Evolutionary conservation across 148 eudicot genomes (phyloP).

Genomic region (Beta vulgaris): DNA sequence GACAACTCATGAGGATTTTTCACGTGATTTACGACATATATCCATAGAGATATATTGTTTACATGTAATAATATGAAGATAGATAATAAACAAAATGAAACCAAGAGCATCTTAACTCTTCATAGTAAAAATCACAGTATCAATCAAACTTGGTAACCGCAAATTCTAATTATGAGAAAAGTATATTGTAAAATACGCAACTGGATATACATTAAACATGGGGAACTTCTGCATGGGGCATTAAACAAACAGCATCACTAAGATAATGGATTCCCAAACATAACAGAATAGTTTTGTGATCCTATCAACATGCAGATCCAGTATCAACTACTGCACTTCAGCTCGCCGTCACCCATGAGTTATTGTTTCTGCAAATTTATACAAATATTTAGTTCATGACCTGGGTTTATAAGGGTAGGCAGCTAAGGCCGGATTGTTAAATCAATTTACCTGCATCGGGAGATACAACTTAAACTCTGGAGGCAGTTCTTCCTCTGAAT

Average conservation of each 20-base stretch:
- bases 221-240: neutral
- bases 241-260: too few relatives aligned
- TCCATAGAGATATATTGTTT: too few relatives aligned
- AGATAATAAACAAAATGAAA: too few relatives aligned
- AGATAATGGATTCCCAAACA: too few relatives aligned
- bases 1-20: too few relatives aligned
- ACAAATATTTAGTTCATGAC: neutral
- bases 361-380: conserved; percentile 30
- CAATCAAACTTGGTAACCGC: neutral
- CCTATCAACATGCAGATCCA: conserved; percentile 1
- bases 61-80: too few relatives aligned
- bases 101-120: too few relatives aligned
- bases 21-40: too few relatives aligned
- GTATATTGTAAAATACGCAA: neutral
- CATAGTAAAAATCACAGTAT: neutral
- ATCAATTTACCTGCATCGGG: conserved; percentile 75
- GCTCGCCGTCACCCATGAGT: conserved; percentile 7
- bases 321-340: neutral
- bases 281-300: neutral
- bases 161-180: neutral
- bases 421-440: neutral
- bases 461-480: conserved; percentile 96
- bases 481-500: conserved; percentile 97
- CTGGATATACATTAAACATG: neutral
- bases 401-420: neutral